These are phyloP conservation scores for Tylopilus rubrobrunneus DNA, from an alignment of 768 basidiomycete genomes.

Conservation along the genomic window DNA sequence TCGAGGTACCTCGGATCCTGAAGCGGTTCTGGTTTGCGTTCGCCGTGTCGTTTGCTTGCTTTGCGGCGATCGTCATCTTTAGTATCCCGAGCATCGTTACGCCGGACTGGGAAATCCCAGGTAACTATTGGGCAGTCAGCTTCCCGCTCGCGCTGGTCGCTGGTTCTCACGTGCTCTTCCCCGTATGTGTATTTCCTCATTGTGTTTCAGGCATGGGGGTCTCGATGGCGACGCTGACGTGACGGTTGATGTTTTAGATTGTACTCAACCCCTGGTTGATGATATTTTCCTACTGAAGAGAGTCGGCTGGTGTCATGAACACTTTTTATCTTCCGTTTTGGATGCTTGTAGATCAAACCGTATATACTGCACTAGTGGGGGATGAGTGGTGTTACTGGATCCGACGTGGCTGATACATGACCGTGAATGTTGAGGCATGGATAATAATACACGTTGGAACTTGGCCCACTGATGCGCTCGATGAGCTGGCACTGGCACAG, in stretches of 20 bases:
- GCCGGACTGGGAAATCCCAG: conserved; percentile 58
- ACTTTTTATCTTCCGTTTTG: background rate
- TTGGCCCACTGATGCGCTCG: too few species aligned
- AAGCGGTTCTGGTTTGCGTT: conserved; percentile 73
- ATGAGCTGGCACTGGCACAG: too few species aligned
- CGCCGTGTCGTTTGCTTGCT: conserved; percentile 45
- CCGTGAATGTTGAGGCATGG: too few species aligned
- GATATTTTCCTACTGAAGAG: conserved; percentile 63
- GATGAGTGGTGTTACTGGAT: background rate
- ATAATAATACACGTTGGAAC: too few species aligned
- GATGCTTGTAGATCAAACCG: background rate
- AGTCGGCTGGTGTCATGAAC: background rate
- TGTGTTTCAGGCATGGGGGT: too few species aligned
- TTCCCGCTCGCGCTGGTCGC: conserved; percentile 70
- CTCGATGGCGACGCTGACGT: background rate
- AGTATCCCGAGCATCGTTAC: conserved; percentile 49
- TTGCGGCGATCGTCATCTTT: conserved; percentile 57
- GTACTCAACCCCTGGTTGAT: conserved; percentile 87
- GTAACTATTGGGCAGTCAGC: conserved; percentile 67
- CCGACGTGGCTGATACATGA: background rate
- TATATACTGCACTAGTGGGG: background rate
- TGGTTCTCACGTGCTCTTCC: conserved; percentile 68
- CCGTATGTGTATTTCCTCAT: conserved; percentile 37
- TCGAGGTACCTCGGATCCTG: conserved; percentile 81
- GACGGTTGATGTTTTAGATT: conserved; percentile 40